Evolutionary conservation across 2,329 filamentous ascomycete species (phyloP), one percentile per base, ranked within the genome.

Genomic region (Rasamsonia emersonii): DNA sequence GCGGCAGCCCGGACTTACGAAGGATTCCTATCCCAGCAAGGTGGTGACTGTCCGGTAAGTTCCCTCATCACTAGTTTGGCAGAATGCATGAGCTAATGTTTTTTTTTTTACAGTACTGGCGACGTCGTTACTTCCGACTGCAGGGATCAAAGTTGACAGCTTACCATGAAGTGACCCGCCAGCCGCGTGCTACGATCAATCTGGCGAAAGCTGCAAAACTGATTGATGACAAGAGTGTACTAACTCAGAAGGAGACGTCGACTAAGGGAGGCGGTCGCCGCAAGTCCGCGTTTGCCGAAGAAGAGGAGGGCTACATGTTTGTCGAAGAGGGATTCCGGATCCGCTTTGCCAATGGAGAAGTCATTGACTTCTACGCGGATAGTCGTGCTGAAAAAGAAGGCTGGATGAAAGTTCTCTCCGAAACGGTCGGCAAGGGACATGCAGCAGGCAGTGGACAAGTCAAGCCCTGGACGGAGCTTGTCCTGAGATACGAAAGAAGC

Each of bases 221-320:
- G 30, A 94, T 98, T 42, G 91, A 98, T 53, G 91, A 98, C 57
- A 83, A 86, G 36, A 78, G 78, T 13, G 72, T 83, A 13, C 68
- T 98, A 28, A 85, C 80, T 5, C 82, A 94, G 50, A 86, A 84
- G 45, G 85, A 93, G 52, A 85, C 80, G 1, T 78, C 73, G 9
- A 82, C 80, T 36, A 83, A 79, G 53, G 75, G 74, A 42, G 84
- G 86, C 35, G 79, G 77, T 46, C 82, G 91, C 25, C 82, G 91
- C 35, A 86, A 93, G 58, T 95, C 88, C 19, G 91, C 85, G 8
- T 98, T 98, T 58, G 88, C 89, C 2, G 91, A 96, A 59, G 91
- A 98, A 44, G 91, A 98, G 62, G 91, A 98, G 56, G 91, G 91
- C 24, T 98, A 98, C 68, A 94, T 95, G 83, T 98, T 98, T 57